Percentiles rank a stretch among this genome's conserved stretches.
These are phyloP conservation scores for Ustilago crameri DNA, from an alignment of 1,284 basidiomycete species.

Conservation along the genomic window DNA sequence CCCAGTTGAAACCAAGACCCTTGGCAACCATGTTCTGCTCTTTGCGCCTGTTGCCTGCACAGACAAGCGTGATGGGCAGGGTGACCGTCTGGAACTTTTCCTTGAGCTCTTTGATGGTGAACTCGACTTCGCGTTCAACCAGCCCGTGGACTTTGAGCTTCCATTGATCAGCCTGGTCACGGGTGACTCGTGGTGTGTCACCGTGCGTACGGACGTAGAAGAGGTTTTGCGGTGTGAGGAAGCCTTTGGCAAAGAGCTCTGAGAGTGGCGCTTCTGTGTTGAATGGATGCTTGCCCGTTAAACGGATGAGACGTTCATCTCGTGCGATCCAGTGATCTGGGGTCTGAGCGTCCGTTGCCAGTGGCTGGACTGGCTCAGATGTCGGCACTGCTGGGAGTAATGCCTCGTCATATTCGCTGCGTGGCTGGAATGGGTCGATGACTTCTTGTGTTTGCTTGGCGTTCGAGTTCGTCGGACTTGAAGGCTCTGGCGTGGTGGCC, in stretches of 20 bases:
- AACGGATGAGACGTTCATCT: slow-evolving; percentile 56
- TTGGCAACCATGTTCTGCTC: slow-evolving; percentile 78
- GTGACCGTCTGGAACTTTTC: slow-evolving; percentile 73
- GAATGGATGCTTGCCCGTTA: slow-evolving; percentile 72
- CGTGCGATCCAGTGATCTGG: slow-evolving; percentile 61
- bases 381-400: slow-evolving; percentile 46
- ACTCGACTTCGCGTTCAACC: slow-evolving; percentile 48
- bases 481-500: slow-evolving; percentile 40
- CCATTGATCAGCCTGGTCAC: slow-evolving; percentile 71
- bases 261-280: slow-evolving; percentile 74
- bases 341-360: slow-evolving; percentile 54
- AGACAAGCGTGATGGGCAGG: slow-evolving; percentile 76
- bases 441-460: neutral
- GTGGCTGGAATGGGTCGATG: slow-evolving; percentile 25
- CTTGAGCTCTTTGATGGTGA: slow-evolving; percentile 69
- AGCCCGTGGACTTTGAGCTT: slow-evolving; percentile 72
- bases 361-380: slow-evolving; percentile 36
- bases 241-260: slow-evolving; percentile 73
- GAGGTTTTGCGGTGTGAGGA: slow-evolving; percentile 76
- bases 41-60: slow-evolving; percentile 77
- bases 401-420: slow-evolving; percentile 27
- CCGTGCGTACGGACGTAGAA: slow-evolving; percentile 79
- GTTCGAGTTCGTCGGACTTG: slow-evolving; percentile 20
- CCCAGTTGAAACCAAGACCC: slow-evolving; percentile 74
- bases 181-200: slow-evolving; percentile 73